Evolutionary conservation across 2,329 filamentous ascomycete genomes (phyloP), one percentile per base, ranked within the genome.

Genomic region (Pestalotiopsis sp.): DNA sequence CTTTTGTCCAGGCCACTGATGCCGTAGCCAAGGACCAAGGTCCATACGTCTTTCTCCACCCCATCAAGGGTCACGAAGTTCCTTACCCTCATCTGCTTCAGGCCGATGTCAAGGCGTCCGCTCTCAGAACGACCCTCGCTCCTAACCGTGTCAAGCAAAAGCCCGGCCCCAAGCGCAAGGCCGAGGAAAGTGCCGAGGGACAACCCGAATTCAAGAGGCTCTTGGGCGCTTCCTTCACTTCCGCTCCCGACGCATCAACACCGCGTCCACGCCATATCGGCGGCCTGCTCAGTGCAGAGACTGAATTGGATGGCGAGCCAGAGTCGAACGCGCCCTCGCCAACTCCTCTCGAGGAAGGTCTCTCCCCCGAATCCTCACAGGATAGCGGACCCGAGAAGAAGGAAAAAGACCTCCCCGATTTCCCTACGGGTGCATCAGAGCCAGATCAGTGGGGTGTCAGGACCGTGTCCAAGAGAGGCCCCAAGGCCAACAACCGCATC

Each of bases 371-470:
- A 14, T 71, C 69, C 7, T 73, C 75, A 17, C 74, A 74, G 49
- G 75, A 75, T 66, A 74, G 70, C 31, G 64, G 69, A 23, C 63
- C 58, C 38, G 72, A 70, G 69, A 75, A 69, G 74, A 69, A 68
- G 72, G 61, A 64, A 61, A 74, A 72, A 63, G 73, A 76, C 17
- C 68, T 78, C n/a, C 75, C 77, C 3, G 76, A 80, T 57, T 71
- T 83, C 59, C 83, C 83, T 36, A 78, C 77, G 39, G 81, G 80
- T 1, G 80, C 80, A 11, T 77, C 81, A 2, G 84, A 85, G 13
- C 81, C 86, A 1, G 88, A 90, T 75, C 83, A 84, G 41, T 82
- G 82, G 69, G 87, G 87, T 38, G 83, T 87, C 61, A 83, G 86
- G 38, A 80, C 83, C 12, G 82, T 87, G 64, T 81, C 79, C 52